Conservation (phyloP, 164 flowering plant genomes). For the Macadamia integrifolia region DNA sequence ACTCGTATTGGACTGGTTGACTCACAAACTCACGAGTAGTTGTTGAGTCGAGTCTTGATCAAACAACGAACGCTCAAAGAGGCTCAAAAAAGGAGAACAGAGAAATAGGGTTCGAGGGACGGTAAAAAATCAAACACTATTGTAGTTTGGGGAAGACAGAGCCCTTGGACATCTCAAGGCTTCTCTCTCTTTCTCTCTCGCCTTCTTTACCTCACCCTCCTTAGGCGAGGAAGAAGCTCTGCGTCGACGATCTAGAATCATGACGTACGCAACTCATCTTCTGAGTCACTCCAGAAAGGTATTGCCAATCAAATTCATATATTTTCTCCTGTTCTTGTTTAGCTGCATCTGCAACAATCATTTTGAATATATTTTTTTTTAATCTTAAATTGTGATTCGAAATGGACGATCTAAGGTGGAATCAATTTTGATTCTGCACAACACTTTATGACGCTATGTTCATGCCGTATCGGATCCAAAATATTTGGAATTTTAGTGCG, state of each 20-base stretch:
- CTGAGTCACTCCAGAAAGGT: background rate
- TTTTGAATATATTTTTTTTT: background rate
- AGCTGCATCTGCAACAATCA: background rate
- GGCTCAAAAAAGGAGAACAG: no score
- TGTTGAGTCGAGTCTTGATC: no score
- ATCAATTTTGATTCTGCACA: background rate
- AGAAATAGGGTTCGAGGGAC: no score
- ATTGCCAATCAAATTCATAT: background rate
- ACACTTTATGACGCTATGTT: background rate
- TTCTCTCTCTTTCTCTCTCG: no score
- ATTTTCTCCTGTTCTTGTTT: background rate
- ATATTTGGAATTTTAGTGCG: background rate
- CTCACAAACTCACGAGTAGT: no score
- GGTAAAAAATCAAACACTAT: no score
- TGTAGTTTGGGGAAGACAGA: no score
- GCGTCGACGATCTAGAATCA: background rate
- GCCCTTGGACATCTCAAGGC: no score
- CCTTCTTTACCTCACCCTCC: no score
- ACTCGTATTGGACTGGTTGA: no score
- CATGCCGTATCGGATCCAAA: background rate
- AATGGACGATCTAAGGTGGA: background rate
- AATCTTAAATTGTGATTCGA: background rate
- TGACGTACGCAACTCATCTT: slow-evolving; percentile 2
- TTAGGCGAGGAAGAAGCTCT: no score
- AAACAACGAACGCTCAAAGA: no score